Evolutionary conservation across 1,284 basidiomycete genomes (phyloP).

Genomic region (Fistulinella cinereoalba): DNA sequence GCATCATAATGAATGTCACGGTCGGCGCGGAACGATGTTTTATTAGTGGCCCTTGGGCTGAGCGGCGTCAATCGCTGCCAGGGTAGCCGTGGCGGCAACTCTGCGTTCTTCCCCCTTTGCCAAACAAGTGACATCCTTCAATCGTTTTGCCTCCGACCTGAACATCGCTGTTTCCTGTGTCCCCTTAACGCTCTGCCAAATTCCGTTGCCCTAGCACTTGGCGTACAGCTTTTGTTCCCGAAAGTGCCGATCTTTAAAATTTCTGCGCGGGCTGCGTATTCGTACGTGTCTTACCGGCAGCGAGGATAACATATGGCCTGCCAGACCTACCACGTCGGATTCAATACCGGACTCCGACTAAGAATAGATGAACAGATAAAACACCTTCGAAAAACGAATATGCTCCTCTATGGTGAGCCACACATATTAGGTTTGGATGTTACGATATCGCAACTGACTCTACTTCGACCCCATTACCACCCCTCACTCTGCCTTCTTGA

Average conservation of each 20-base stretch:
- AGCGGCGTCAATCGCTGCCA: too few relatives aligned
- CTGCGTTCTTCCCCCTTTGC: too few relatives aligned
- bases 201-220: constrained; percentile 10
- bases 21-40: too few relatives aligned
- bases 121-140: too few relatives aligned
- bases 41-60: too few relatives aligned
- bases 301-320: constrained; percentile 10
- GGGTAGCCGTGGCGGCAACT: too few relatives aligned
- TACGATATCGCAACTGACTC: constrained; percentile 13
- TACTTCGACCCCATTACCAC: constrained; percentile 7
- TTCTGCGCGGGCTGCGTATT: constrained; percentile 10
- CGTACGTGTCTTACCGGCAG: constrained; percentile 19
- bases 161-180: constrained; percentile 2
- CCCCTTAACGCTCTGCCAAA: constrained; percentile 6
- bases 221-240: constrained; percentile 5
- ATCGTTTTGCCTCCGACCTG: too few relatives aligned
- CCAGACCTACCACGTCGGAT: constrained; percentile 4
- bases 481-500: background rate
- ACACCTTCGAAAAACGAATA: constrained; percentile 18
- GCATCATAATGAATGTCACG: too few relatives aligned
- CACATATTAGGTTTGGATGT: constrained; percentile 14
- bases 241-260: constrained; percentile 12
- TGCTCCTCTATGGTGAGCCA: constrained; percentile 14
- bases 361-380: constrained; percentile 4
- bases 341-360: background rate